These are phyloP conservation scores for Scheffersomyces coipomensis DNA, from an alignment of 805 yeast genomes.

Conservation along the genomic window DNA sequence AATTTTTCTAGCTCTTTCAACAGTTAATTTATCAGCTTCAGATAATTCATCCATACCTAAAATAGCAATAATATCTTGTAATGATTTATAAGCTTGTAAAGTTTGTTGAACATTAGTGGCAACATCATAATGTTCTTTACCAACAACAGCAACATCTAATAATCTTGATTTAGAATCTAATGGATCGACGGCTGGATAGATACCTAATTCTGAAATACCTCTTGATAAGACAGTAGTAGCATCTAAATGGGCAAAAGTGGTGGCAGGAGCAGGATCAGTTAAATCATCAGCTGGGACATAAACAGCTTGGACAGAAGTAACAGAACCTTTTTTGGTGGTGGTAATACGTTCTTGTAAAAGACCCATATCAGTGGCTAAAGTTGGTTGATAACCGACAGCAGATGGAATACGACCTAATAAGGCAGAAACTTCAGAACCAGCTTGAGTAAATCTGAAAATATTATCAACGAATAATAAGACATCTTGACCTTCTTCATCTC, in stretches of 20 bases:
- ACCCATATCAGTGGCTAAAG: slow-evolving; percentile 99
- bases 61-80: slow-evolving; percentile 99
- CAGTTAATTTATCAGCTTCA: slow-evolving; percentile 97
- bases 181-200: slow-evolving; percentile 99
- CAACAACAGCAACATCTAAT: slow-evolving; percentile 95
- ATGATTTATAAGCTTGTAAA: slow-evolving; percentile 98
- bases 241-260: slow-evolving; percentile 99
- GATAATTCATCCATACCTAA: slow-evolving; percentile 99
- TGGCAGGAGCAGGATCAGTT: slow-evolving; percentile 99
- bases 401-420: slow-evolving; percentile 99
- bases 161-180: slow-evolving; percentile 99
- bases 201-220: slow-evolving; percentile 99
- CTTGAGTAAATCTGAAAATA: slow-evolving; percentile 99
- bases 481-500: slow-evolving; percentile 99
- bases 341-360: slow-evolving; percentile 99
- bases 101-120: slow-evolving; percentile 97
- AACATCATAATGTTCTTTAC: slow-evolving; percentile 97
- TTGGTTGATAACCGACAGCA: slow-evolving; percentile 99
- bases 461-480: slow-evolving; percentile 98
- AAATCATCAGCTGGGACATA: slow-evolving; percentile 99
- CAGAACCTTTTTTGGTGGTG: slow-evolving; percentile 99
- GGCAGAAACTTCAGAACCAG: slow-evolving; percentile 99
- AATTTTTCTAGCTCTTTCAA: slow-evolving; percentile 99
- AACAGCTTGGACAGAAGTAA: slow-evolving; percentile 99
- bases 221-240: slow-evolving; percentile 99